Evolutionary conservation across 768 basidiomycete genomes (phyloP), one percentile per base, ranked within the genome.

Genomic region (Phlegmacium glaucopus): DNA sequence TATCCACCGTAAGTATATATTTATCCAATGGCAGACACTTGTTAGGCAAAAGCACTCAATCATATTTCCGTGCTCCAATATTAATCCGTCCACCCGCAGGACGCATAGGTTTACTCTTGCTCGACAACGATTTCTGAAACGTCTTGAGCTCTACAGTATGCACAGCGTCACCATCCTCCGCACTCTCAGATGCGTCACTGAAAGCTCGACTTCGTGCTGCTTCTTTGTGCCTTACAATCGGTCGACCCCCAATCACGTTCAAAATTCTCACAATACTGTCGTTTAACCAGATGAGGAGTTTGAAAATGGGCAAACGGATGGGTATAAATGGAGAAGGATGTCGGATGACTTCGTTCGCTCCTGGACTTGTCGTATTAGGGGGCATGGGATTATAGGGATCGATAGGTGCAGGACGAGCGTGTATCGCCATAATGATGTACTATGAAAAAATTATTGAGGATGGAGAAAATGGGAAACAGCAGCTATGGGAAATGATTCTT

Each of bases 371-470:
- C 59, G 37, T 8, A 15, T 36, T 4, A 22, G 48, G 64, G 30
- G 67, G 64, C 11, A 64, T 62, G 2, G 88, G 82, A 59, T 80
- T 83, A 60, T 84, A 89, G 6, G 91, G 90, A 61, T 93, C 85
- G 18, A 72, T 53, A 0, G 92, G 92, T 16, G 82, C 69, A 0
- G 92, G 91, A 1, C 72, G 75, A 0, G 90, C 84, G 51, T 85
- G 78, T 72, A 85, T 86, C 10, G 90, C 87, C 74, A 93, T 83
- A 54, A 93, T 88, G 37, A 90, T 83, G 65, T 80, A 91, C 90
- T 92, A 55, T 15, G n/a, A n/a, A n/a, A n/a, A n/a, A 6, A 22
- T 18, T 27, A 18, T 50, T 49, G n/a, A n/a, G 37, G 25, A 22
- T 16, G n/a, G n/a, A 45, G 28, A 29, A 40, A 35, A 43, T 29